Evolutionary conservation across 495 filamentous ascomycete genomes (phyloP), one percentile per base, ranked within the genome.

Genomic region (Annulohypoxylon bovei): DNA sequence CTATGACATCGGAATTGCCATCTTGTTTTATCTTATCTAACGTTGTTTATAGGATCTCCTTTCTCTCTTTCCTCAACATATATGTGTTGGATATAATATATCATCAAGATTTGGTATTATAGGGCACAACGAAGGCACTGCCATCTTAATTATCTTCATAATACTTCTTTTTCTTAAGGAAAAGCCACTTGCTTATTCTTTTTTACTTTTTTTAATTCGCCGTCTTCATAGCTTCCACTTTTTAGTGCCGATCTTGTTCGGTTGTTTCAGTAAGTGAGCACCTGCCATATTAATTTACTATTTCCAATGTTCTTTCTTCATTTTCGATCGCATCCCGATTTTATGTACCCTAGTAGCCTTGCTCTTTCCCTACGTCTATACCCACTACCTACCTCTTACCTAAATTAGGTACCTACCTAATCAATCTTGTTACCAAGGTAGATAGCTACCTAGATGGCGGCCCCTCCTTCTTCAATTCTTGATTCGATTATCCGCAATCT

Each of bases 11-110:
- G 4, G 39, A n/a, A 33, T 35, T 60, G n/a, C 20, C 1, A 9
- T 6, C 28, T 14, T 59, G 1, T 22, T 59, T 62, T 59, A 53
- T 58, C 42, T 54, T 59, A 33, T 67, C 69, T 72, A 61, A 72
- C 64, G 27, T 32, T 8, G 33, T 50, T 37, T 68, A 72, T 67
- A 72, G 69, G 69, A 60, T 14, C 28, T 54, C 8, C 28, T 61
- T 58, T 47, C 23, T 46, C 35, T 27, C 39, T 62, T 4, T 30
- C 12, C 27, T 56, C 37, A 12, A 40, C 9, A 25, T 32, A 33
- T 25, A 65, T 60, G 20, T 28, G 54, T 14, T 33, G 11, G 35
- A 28, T 50, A 70, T 65, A 65, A 50, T 50, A 50, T 22, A 46
- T 22, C 16, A 50, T 23, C 16, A 4, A 49, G 25, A 16, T 3